phyloP scores from a whole-genome alignment of 2,329 filamentous ascomycete genomes.

The Apiospora kogelbergensis region DNA sequence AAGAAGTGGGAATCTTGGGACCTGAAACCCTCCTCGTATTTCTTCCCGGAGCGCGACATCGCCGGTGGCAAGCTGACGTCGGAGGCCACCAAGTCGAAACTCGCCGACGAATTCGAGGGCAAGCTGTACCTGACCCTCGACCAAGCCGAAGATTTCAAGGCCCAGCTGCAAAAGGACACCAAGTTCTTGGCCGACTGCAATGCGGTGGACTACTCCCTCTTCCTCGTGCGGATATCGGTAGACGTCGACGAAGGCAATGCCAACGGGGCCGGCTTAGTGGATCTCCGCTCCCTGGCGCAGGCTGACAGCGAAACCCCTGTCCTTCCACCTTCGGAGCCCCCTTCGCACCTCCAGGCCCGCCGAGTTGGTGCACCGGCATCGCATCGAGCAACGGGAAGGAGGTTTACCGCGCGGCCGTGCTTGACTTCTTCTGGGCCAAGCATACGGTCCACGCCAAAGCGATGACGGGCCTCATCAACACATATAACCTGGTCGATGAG shows the following conservation, averaged over 20 bases:
- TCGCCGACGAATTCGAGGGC: slow-evolving; percentile 68
- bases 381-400: slow-evolving; percentile 62
- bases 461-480: slow-evolving; percentile 64
- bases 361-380: slow-evolving; percentile 63
- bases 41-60: slow-evolving; percentile 73
- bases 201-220: slow-evolving; percentile 74
- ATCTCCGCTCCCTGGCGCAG: background rate
- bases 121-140: slow-evolving; percentile 58
- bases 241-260: background rate
- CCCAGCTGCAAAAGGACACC: slow-evolving; percentile 60
- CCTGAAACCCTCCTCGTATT: slow-evolving; percentile 72
- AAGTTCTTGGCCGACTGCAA: slow-evolving; percentile 61
- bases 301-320: slow-evolving; percentile 15
- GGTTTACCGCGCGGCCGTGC: slow-evolving; percentile 64
- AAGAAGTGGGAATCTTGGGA: slow-evolving; percentile 69
- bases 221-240: slow-evolving; percentile 56
- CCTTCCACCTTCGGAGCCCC: slow-evolving; percentile 30
- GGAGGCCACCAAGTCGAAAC: slow-evolving; percentile 62
- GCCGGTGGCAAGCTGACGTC: slow-evolving; percentile 62
- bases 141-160: slow-evolving; percentile 56
- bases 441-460: slow-evolving; percentile 65
- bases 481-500: slow-evolving; percentile 61
- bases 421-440: slow-evolving; percentile 81
- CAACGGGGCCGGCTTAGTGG: background rate
- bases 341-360: slow-evolving; percentile 32